Conservation (phyloP, 805 yeast species). For the Candida sphagnicola region DNA sequence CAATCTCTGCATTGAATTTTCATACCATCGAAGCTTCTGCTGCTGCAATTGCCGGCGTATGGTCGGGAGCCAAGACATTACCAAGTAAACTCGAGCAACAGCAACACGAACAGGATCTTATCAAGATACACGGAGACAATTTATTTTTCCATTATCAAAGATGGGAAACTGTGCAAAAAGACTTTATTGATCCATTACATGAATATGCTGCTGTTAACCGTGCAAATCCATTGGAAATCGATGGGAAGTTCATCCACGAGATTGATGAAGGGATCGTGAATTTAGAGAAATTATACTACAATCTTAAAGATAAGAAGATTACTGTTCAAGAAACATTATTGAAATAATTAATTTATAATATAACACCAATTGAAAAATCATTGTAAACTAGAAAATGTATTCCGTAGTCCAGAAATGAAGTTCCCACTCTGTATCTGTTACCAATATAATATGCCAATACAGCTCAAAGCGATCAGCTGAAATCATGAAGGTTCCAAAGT, state of each 20-base stretch:
- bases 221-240: constrained; percentile 24
- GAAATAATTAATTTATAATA: too few relatives aligned
- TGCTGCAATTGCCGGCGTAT: constrained; percentile 56
- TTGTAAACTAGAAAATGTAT: too few relatives aligned
- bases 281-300: constrained; percentile 21
- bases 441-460: too few relatives aligned
- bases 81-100: constrained; percentile 40
- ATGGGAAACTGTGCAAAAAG: constrained; percentile 17
- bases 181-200: constrained; percentile 23
- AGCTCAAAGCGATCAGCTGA: too few relatives aligned
- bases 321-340: constrained; percentile 15
- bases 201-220: constrained; percentile 24
- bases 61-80: constrained; percentile 36
- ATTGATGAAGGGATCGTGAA: constrained; percentile 14
- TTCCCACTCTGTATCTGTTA: too few relatives aligned
- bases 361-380: too few relatives aligned
- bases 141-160: constrained; percentile 33
- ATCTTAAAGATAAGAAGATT: constrained; percentile 17
- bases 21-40: constrained; percentile 49
- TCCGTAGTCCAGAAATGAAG: too few relatives aligned
- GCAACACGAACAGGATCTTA: constrained; percentile 26
- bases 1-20: constrained; percentile 43
- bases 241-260: constrained; percentile 20
- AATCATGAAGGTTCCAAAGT: too few relatives aligned
- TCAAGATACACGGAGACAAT: constrained; percentile 16